Conservation (phyloP, 2,329 filamentous ascomycete genomes). For the Rutstroemia sydowiana region DNA sequence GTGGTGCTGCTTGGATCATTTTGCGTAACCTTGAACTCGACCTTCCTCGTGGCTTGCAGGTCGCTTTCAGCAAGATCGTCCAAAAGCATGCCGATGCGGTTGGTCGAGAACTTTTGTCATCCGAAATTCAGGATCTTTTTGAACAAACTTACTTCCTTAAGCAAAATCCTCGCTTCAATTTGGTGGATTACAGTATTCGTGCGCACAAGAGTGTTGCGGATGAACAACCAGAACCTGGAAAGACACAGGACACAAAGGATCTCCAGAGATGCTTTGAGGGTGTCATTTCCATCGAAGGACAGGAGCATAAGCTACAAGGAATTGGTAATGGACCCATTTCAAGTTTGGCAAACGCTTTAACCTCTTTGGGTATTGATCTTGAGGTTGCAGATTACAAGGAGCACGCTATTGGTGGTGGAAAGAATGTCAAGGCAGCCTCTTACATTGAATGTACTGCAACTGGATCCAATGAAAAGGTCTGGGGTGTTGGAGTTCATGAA, state of each 20-base stretch:
- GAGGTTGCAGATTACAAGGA: constrained; percentile 96
- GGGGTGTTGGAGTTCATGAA: constrained; percentile 87
- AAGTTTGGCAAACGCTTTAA: constrained; percentile 74
- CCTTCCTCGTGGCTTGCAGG: constrained; percentile 82
- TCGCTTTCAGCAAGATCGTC: constrained; percentile 76
- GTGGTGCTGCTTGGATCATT: constrained; percentile 90
- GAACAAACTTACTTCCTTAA: constrained; percentile 80
- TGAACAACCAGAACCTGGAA: constrained; percentile 57
- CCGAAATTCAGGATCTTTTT: constrained; percentile 83
- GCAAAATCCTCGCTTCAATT: constrained; percentile 73
- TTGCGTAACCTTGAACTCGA: constrained; percentile 83
- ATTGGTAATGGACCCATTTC: constrained; percentile 88
- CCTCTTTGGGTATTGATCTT: constrained; percentile 71
- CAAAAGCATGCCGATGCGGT: constrained; percentile 73
- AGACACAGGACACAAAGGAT: constrained; percentile 70
- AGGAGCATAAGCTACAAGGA: constrained; percentile 71
- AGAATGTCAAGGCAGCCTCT: constrained; percentile 84
- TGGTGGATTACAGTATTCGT: constrained; percentile 87
- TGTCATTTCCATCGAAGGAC: constrained; percentile 72
- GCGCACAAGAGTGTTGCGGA: constrained; percentile 75
- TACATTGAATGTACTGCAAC: constrained; percentile 82
- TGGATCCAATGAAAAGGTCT: constrained; percentile 64
- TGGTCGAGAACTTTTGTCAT: constrained; percentile 74
- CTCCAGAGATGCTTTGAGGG: constrained; percentile 78
- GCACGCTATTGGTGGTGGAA: constrained; percentile 77